Conservation (phyloP, 768 basidiomycete genomes). For the Hebeloma cylindrosporum region DNA sequence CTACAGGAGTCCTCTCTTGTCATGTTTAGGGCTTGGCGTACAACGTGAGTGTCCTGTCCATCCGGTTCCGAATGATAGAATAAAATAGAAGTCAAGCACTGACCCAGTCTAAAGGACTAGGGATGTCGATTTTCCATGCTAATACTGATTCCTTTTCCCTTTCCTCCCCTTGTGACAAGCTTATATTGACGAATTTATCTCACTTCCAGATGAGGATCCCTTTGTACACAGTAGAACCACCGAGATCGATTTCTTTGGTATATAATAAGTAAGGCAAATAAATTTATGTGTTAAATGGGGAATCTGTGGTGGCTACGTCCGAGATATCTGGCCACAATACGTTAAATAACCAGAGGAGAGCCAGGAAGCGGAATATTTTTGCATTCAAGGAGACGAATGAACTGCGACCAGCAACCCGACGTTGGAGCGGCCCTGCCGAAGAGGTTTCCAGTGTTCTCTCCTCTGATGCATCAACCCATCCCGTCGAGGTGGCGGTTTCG, state of each 20-base stretch:
- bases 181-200: no score
- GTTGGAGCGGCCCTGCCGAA: conserved; percentile 24
- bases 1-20: conserved; percentile 15
- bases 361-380: conserved; percentile 11
- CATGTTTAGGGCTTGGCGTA: conserved; percentile 6
- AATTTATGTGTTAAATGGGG: no score
- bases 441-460: conserved; percentile 30
- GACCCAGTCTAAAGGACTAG: conserved; percentile 71
- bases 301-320: no score
- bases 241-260: no score
- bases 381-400: conserved; percentile 15
- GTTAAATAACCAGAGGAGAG: conserved; percentile 65
- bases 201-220: no score
- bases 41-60: conserved; percentile 28
- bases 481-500: conserved; percentile 40
- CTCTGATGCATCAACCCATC: conserved; percentile 53
- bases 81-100: conserved; percentile 91
- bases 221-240: no score
- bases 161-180: conserved; percentile 4
- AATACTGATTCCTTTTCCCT: conserved; percentile 62
- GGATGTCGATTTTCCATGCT: conserved; percentile 85
- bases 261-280: no score
- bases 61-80: conserved; percentile 51
- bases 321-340: conserved; percentile 49
- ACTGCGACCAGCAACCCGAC: conserved; percentile 27